A percentile compares a stretch with the other conserved stretches of the same genome.
Conservation (phyloP, 2,329 filamentous ascomycete genomes). For the Didymella pomorum region DNA sequence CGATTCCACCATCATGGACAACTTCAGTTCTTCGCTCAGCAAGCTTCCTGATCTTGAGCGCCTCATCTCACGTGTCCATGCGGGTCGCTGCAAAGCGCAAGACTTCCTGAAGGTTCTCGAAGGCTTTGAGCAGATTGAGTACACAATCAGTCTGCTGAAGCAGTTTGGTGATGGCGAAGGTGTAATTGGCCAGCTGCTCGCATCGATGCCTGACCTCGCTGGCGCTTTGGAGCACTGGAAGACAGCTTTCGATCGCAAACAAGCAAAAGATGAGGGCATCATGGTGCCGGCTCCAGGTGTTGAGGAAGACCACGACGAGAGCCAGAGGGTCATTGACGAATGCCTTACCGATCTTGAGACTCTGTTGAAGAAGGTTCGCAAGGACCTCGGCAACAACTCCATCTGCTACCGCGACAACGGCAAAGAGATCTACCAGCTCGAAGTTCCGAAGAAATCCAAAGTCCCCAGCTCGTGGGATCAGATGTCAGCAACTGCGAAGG, state of each 20-base stretch:
- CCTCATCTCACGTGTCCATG: slow-evolving; percentile 92
- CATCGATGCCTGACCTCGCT: slow-evolving; percentile 83
- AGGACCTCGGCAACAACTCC: slow-evolving; percentile 75
- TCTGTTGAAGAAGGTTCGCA: slow-evolving; percentile 74
- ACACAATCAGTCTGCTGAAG: slow-evolving; percentile 82
- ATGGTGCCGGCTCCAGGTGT: slow-evolving; percentile 87
- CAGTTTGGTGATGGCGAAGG: slow-evolving; percentile 79
- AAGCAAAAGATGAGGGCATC: slow-evolving; percentile 79
- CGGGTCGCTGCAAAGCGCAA: slow-evolving; percentile 84
- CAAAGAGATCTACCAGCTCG: slow-evolving; percentile 96
- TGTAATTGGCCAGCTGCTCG: slow-evolving; percentile 82
- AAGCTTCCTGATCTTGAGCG: slow-evolving; percentile 95
- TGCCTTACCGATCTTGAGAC: slow-evolving; percentile 76
- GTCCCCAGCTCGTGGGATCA: slow-evolving; percentile 91
- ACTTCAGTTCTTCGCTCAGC: slow-evolving; percentile 85
- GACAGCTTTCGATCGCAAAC: slow-evolving; percentile 84
- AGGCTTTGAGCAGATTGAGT: slow-evolving; percentile 97
- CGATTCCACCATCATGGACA: slow-evolving; percentile 79
- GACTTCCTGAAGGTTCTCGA: slow-evolving; percentile 95
- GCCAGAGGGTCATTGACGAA: slow-evolving; percentile 76
- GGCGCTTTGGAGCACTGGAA: slow-evolving; percentile 84
- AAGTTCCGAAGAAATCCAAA: slow-evolving; percentile 85
- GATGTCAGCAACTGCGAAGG: slow-evolving; percentile 90
- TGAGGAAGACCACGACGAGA: slow-evolving; percentile 90
- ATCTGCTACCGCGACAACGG: slow-evolving; percentile 73